These are phyloP conservation scores for Iberis pinnata DNA, from an alignment of 345 rosid genomes.

Conservation along the genomic window DNA sequence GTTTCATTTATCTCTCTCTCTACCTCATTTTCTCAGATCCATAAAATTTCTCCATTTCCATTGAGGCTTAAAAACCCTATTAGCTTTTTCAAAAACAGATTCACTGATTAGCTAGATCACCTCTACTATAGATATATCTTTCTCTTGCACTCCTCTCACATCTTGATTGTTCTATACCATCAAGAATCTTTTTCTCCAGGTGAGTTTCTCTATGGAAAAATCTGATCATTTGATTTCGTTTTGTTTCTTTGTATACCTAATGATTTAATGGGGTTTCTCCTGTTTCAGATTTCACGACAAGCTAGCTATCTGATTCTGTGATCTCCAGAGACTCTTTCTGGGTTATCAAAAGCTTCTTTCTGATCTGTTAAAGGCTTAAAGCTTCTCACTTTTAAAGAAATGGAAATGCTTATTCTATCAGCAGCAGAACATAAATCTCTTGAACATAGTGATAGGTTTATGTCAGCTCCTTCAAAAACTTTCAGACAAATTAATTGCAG, in stretches of 20 bases:
- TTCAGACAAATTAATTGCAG: conserved; percentile 68
- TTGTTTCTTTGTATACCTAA: background rate
- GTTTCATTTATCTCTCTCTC: background rate
- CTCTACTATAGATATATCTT: background rate
- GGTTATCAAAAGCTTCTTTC: background rate
- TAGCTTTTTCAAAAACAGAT: background rate
- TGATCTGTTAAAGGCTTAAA: conserved; percentile 1
- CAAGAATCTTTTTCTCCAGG: conserved; percentile 11
- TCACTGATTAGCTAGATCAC: conserved; percentile 8
- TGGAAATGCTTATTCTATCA: conserved; percentile 83
- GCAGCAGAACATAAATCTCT: conserved; percentile 49
- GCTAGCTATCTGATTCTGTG: conserved; percentile 6
- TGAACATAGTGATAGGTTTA: conserved; percentile 37
- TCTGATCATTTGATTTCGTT: background rate
- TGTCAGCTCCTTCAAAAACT: conserved; percentile 46
- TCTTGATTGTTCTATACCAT: background rate
- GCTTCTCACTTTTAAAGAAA: background rate
- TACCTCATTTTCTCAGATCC: conserved; percentile 31
- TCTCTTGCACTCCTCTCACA: background rate
- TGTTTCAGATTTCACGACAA: conserved; percentile 19
- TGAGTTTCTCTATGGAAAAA: conserved; percentile 16
- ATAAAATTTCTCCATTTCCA: conserved; percentile 24
- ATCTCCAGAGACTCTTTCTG: background rate
- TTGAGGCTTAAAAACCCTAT: conserved; percentile 27
- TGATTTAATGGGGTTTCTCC: conserved; percentile 17